phyloP scores from a whole-genome alignment of 129 eudicot genomes.

The sunflower (Helianthus annuus) region DNA sequence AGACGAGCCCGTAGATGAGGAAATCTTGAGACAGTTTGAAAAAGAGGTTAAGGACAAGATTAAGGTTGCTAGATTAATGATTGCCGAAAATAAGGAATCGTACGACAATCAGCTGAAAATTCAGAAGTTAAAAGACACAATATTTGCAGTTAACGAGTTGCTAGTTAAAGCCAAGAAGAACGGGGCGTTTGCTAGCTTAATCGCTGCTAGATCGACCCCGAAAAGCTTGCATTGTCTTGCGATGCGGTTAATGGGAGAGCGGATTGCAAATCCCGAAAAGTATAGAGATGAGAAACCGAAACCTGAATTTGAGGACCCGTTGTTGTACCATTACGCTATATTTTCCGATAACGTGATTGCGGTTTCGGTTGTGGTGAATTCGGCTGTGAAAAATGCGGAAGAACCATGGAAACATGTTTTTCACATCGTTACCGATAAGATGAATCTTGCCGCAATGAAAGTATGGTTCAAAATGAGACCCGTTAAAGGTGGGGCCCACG shows the following conservation, averaged over 20 bases:
- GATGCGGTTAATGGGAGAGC: slow-evolving; percentile 14
- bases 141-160: slow-evolving; percentile 10
- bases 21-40: slow-evolving; percentile 12
- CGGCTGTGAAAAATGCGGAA: not conserved
- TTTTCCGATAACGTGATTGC: slow-evolving; percentile 13
- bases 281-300: slow-evolving; percentile 9
- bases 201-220: slow-evolving; percentile 10
- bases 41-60: slow-evolving; percentile 14
- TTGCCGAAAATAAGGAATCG: slow-evolving; percentile 10
- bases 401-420: slow-evolving; percentile 14
- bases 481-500: slow-evolving; percentile 1
- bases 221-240: slow-evolving; percentile 19
- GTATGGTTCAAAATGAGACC: slow-evolving; percentile 17
- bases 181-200: slow-evolving; percentile 14
- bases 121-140: slow-evolving; percentile 8
- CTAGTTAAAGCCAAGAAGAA: slow-evolving; percentile 7
- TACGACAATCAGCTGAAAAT: slow-evolving; percentile 17
- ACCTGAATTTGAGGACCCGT: slow-evolving; percentile 16
- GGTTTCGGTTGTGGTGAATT: slow-evolving; percentile 16
- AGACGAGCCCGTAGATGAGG: slow-evolving; percentile 12
- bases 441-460: slow-evolving; percentile 21
- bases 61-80: slow-evolving; percentile 18
- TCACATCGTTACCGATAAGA: slow-evolving; percentile 11
- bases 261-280: slow-evolving; percentile 1
- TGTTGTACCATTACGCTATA: slow-evolving; percentile 7